Evolutionary conservation across 768 basidiomycete genomes (phyloP).

Genomic region (Pleurotus ostreatus): DNA sequence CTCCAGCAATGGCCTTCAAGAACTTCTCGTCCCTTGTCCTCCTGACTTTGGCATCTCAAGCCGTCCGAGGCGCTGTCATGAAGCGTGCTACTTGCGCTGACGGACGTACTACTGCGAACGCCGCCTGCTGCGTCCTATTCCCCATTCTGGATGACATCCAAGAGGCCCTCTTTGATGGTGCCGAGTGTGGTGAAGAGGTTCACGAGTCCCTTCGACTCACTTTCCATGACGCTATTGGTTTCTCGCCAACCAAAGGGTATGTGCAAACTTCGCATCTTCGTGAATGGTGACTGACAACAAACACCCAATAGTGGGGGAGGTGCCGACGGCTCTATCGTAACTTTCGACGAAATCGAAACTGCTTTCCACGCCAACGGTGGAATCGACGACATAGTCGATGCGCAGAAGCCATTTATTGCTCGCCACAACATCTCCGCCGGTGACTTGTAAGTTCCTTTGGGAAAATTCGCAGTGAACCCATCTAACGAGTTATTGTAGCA

Average conservation of each 20-base stretch:
- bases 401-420: slow-evolving; percentile 22
- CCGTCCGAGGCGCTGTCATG: slow-evolving; percentile 5
- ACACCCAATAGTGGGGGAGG: slow-evolving; percentile 24
- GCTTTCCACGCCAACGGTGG: slow-evolving; percentile 29
- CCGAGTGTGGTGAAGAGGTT: slow-evolving; percentile 27
- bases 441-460: slow-evolving; percentile 27
- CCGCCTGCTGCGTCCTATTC: slow-evolving; percentile 15
- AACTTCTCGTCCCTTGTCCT: slow-evolving; percentile 2
- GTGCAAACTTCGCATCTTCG: not conserved
- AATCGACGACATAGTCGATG: slow-evolving; percentile 26
- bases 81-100: slow-evolving; percentile 14
- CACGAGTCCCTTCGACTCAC: slow-evolving; percentile 28
- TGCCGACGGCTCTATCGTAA: slow-evolving; percentile 34
- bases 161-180: slow-evolving; percentile 21
- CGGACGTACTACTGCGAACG: slow-evolving; percentile 11
- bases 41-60: not conserved
- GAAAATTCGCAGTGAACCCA: no score
- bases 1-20: slow-evolving; percentile 7
- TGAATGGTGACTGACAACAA: no score
- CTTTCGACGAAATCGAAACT: slow-evolving; percentile 28
- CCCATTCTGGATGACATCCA: slow-evolving; percentile 20
- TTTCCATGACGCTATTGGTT: slow-evolving; percentile 41
- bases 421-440: slow-evolving; percentile 24
- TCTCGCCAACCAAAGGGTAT: slow-evolving; percentile 29
- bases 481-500: slow-evolving; percentile 16